These are phyloP conservation scores for Henckelia pumila DNA, from an alignment of 257 asterid species.

Conservation along the genomic window DNA sequence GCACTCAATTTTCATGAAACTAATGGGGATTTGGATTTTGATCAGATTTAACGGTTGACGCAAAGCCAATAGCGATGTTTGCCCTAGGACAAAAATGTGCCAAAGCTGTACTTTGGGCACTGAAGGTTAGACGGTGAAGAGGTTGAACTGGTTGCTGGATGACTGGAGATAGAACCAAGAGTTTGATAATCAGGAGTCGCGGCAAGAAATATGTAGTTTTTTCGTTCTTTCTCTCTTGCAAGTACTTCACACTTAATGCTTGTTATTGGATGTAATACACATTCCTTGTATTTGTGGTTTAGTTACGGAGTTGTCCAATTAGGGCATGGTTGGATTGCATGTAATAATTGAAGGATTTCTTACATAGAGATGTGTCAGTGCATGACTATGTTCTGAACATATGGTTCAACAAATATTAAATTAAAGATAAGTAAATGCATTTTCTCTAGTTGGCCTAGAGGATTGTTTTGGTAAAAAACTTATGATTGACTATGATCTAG, in stretches of 20 bases:
- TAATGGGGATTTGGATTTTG: background rate
- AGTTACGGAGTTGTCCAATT: background rate
- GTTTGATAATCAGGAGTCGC: too few species aligned
- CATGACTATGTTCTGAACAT: too few species aligned
- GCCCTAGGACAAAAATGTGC: background rate
- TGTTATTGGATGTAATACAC: background rate
- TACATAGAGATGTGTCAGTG: too few species aligned
- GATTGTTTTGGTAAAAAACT: background rate
- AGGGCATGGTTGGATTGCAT: background rate
- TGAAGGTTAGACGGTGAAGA: too few species aligned
- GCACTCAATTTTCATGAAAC: too few species aligned
- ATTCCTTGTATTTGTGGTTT: background rate
- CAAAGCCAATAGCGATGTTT: background rate
- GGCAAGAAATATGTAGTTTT: too few species aligned
- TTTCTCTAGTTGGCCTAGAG: background rate
- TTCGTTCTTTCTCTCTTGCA: background rate
- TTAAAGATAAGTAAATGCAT: background rate
- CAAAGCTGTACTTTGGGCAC: too few species aligned
- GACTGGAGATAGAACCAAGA: too few species aligned
- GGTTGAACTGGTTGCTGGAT: too few species aligned
- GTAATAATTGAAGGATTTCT: too few species aligned
- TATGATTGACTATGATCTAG: background rate
- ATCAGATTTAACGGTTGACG: background rate
- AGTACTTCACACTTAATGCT: background rate
- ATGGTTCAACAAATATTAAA: too few species aligned